A percentile compares a stretch with the other conserved stretches of the same genome.
Evolutionary conservation across 2,329 filamentous ascomycete species (phyloP).

Genomic region (Aspergillus neotritici): DNA sequence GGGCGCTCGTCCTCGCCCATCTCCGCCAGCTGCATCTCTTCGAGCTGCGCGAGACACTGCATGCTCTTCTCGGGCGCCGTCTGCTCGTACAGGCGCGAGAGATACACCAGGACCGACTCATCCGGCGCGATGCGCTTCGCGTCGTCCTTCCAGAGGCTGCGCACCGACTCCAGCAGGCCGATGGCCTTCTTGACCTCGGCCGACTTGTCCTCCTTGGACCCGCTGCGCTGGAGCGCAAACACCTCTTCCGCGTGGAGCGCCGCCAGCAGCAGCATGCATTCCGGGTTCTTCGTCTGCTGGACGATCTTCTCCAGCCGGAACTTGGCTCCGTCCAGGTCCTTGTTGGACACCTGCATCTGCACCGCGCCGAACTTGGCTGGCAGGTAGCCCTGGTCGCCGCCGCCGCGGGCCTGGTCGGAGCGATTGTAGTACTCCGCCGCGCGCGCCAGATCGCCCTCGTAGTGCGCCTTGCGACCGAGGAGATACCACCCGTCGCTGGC

Average conservation of each 20-base stretch:
- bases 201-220: slow-evolving; percentile 85
- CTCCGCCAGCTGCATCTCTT: slow-evolving; percentile 79
- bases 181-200: slow-evolving; percentile 82
- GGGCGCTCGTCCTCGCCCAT: slow-evolving; percentile 66
- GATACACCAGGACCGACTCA: slow-evolving; percentile 80
- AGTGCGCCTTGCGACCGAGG: slow-evolving; percentile 85
- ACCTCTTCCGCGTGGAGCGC: slow-evolving; percentile 93
- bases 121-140: slow-evolving; percentile 79
- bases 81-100: slow-evolving; percentile 82
- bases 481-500: slow-evolving; percentile 98
- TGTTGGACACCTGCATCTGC: slow-evolving; percentile 77
- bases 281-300: slow-evolving; percentile 72
- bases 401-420: slow-evolving; percentile 86
- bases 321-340: slow-evolving; percentile 86
- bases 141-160: slow-evolving; percentile 84
- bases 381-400: slow-evolving; percentile 81
- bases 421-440: slow-evolving; percentile 83
- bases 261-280: slow-evolving; percentile 87
- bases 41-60: slow-evolving; percentile 85
- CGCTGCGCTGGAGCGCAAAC: slow-evolving; percentile 68
- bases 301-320: slow-evolving; percentile 91
- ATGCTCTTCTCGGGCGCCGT: slow-evolving; percentile 85
- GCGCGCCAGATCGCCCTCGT: slow-evolving; percentile 65
- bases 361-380: slow-evolving; percentile 93
- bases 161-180: slow-evolving; percentile 73